Evolutionary conservation across 768 basidiomycete species (phyloP), one percentile per base, ranked within the genome.

Genomic region (Imleria badia): DNA sequence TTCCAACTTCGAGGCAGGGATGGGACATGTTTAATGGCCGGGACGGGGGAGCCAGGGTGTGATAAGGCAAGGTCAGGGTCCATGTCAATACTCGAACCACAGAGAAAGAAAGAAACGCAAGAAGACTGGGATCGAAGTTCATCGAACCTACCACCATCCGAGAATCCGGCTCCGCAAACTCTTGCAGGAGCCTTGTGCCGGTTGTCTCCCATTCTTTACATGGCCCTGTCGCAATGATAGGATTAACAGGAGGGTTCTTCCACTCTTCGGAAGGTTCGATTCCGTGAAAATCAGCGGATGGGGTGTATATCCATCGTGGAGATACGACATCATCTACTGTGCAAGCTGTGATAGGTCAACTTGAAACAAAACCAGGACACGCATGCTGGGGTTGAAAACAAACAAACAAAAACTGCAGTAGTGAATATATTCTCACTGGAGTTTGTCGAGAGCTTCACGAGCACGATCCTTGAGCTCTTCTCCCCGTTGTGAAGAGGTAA

Each of bases 161-260:
- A 34, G 48, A 31, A 19, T 11, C 14, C 31, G 58, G 50, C 14
- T 54, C 48, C 5, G 45, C 35, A 0, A 56, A 45, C 10, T 63
- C 64, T 14, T 54, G 49, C 26, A 67, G 20, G 30, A 69, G 56
- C 23, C 14, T 45, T 5, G 5, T 26, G 14, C 65, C 67, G 2
- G 12, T 41, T 5, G 48, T 54, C 11, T 41, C 51, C 66, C 67
- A 69, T 19, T 52, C 60, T 3, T 48, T 17, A n/a, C 42, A 54
- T 11, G 33, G 51, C 5, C 66, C 66, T 0, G 54, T 70, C 2
- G 66, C 68, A 30, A 48, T 52, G 23, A 68, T 55, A 6, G 63
- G 66, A 22, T 69, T 66, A 5, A 58, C 55, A 1, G 68, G 67
- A 14, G 65, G 63, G 36, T 67, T 60, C 23, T 52, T 59, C 66